A percentile compares a stretch with the other conserved stretches of the same genome.
These are phyloP conservation scores for Colletotrichum camelliae DNA, from an alignment of 2,329 filamentous ascomycete genomes.

Conservation along the genomic window DNA sequence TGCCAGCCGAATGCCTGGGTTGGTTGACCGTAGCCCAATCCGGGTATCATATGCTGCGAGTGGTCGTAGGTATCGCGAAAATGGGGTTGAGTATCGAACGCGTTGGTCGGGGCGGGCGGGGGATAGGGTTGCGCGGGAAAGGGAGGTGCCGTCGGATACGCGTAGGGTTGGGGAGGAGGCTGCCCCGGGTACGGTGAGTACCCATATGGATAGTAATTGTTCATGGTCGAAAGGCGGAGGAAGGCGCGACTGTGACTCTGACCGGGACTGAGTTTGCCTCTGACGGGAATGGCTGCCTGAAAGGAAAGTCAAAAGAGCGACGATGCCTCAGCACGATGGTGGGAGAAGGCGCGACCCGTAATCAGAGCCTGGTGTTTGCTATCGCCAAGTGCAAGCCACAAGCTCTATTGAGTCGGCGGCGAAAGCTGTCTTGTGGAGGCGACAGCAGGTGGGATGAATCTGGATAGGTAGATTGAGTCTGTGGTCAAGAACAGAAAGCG, in stretches of 20 bases:
- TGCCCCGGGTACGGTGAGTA: constrained; percentile 37
- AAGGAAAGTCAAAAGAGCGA: not conserved
- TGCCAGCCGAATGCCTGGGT: constrained; percentile 2
- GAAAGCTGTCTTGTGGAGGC: not conserved
- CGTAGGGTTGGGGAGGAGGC: constrained; percentile 12
- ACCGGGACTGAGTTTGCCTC: not conserved
- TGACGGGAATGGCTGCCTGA: not conserved
- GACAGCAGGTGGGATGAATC: not conserved
- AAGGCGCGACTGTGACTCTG: not conserved
- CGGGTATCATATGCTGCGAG: constrained; percentile 28
- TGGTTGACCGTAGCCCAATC: constrained; percentile 24
- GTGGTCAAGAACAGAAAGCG: not conserved
- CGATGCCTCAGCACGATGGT: not conserved
- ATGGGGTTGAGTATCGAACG: not conserved
- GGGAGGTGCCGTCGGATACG: constrained; percentile 6
- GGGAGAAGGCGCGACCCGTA: not conserved
- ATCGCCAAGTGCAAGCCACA: not conserved
- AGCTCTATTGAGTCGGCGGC: not conserved
- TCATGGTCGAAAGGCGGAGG: constrained; percentile 24
- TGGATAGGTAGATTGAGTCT: not conserved
- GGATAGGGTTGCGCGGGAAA: constrained; percentile 1
- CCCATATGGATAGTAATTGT: constrained; percentile 45
- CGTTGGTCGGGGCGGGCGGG: not conserved
- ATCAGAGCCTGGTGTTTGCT: not conserved
- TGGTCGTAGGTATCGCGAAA: constrained; percentile 21